Evolutionary conservation across 306 rosid species (phyloP).

Genomic region (Citrullus amarus): DNA sequence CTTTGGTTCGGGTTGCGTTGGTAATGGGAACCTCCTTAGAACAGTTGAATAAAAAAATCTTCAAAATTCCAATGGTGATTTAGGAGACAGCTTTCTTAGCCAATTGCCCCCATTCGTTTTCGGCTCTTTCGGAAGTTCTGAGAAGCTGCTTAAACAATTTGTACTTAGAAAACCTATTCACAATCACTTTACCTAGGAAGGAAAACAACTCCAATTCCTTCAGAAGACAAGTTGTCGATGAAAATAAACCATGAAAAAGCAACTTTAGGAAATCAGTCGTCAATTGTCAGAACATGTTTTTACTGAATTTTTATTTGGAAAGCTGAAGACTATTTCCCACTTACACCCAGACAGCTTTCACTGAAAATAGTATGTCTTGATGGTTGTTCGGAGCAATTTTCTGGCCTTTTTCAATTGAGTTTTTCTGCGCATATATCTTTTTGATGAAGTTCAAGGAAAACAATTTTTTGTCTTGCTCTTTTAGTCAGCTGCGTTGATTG

Average conservation of each 20-base stretch:
- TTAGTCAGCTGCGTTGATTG: conserved; percentile 89
- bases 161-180: neutral
- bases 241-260: neutral
- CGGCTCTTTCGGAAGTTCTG: neutral
- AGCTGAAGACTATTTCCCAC: neutral
- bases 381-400: neutral
- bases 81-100: neutral
- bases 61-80: neutral
- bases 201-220: neutral
- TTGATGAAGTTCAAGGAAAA: neutral
- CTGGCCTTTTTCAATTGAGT: neutral
- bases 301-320: neutral
- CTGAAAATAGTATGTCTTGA: neutral
- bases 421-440: neutral
- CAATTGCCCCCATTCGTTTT: neutral
- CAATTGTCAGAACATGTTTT: neutral
- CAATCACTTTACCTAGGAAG: neutral
- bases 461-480: conserved; percentile 4
- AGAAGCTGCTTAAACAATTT: neutral
- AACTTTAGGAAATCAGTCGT: neutral
- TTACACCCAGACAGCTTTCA: neutral
- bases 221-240: neutral
- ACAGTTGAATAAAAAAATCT: neutral
- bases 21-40: neutral
- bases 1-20: too few relatives aligned